phyloP scores from a whole-genome alignment of 768 basidiomycete species.

The Gymnopilus junonius region DNA sequence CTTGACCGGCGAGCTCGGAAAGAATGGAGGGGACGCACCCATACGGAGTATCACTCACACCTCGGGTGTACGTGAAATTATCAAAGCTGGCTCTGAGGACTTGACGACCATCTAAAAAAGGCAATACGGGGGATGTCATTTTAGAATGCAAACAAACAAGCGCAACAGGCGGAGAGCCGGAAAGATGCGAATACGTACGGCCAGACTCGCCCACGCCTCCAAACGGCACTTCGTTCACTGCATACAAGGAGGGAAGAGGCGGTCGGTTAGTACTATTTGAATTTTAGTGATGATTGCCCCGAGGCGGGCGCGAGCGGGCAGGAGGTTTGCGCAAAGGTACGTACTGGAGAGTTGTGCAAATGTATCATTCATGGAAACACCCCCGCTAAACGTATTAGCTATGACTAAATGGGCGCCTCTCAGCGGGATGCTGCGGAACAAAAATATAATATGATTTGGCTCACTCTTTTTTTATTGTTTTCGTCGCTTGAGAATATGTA shows the following conservation, averaged over 20 bases:
- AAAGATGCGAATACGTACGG: slow-evolving; percentile 43
- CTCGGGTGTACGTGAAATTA: slow-evolving; percentile 53
- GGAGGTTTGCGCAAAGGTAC: slow-evolving; percentile 14
- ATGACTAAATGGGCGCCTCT: slow-evolving; percentile 43
- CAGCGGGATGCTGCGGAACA: background rate
- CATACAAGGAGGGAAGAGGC: background rate
- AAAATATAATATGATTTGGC: slow-evolving; percentile 6
- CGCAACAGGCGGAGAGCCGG: background rate
- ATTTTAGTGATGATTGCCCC: background rate
- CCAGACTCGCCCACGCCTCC: slow-evolving; percentile 63
- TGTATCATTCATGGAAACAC: slow-evolving; percentile 61
- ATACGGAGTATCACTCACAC: slow-evolving; percentile 53
- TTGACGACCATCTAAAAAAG: slow-evolving; percentile 55
- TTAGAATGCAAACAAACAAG: background rate
- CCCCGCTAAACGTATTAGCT: slow-evolving; percentile 59
- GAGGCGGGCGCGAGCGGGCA: background rate
- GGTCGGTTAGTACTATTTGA: background rate
- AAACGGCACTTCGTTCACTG: slow-evolving; percentile 35
- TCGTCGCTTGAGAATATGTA: slow-evolving; percentile 65
- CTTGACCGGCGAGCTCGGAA: background rate
- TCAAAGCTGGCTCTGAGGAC: slow-evolving; percentile 57
- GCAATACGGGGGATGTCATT: background rate
- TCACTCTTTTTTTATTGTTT: slow-evolving; percentile 42
- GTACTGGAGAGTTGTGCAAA: slow-evolving; percentile 56
- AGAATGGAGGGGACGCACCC: slow-evolving; percentile 43